Evolutionary conservation across 805 yeast species (phyloP).

Genomic region (Cyberlindnera maritima): DNA sequence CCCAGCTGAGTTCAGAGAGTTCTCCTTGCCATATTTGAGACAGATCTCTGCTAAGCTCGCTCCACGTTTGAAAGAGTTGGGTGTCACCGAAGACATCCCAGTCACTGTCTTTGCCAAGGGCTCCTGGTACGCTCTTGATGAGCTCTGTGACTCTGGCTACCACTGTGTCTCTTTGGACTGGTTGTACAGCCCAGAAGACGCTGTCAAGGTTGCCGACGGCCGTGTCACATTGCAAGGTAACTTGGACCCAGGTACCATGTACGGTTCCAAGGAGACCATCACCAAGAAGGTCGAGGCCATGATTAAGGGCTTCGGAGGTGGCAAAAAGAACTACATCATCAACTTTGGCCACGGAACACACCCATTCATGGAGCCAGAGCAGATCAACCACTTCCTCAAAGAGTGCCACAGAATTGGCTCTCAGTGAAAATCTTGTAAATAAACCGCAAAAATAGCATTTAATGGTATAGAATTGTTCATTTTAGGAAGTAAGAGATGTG

Average conservation of each 20-base stretch:
- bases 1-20: conserved; percentile 82
- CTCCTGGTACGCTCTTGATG: conserved; percentile 94
- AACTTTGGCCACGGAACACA: conserved; percentile 99
- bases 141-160: conserved; percentile 76
- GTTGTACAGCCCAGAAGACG: conserved; percentile 82
- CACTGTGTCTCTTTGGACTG: conserved; percentile 92
- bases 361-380: conserved; percentile 95
- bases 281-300: conserved; percentile 78
- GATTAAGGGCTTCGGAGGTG: conserved; percentile 93
- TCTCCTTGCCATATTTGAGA: conserved; percentile 82
- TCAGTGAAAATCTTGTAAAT: conserved; percentile 23
- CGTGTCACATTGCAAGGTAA: conserved; percentile 92
- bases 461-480: no score
- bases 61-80: conserved; percentile 64
- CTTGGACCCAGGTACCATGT: conserved; percentile 91
- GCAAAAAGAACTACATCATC: conserved; percentile 85
- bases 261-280: conserved; percentile 83
- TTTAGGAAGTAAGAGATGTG: no score
- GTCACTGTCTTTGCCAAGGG: conserved; percentile 92
- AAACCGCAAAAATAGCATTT: not conserved
- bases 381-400: conserved; percentile 76
- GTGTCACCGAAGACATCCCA: conserved; percentile 71
- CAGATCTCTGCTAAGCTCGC: conserved; percentile 74
- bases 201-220: conserved; percentile 68
- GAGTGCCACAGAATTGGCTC: conserved; percentile 84